Evolutionary conservation across 352 stramenopile genomes (phyloP).

Genomic region (Pythium rishiriense): DNA sequence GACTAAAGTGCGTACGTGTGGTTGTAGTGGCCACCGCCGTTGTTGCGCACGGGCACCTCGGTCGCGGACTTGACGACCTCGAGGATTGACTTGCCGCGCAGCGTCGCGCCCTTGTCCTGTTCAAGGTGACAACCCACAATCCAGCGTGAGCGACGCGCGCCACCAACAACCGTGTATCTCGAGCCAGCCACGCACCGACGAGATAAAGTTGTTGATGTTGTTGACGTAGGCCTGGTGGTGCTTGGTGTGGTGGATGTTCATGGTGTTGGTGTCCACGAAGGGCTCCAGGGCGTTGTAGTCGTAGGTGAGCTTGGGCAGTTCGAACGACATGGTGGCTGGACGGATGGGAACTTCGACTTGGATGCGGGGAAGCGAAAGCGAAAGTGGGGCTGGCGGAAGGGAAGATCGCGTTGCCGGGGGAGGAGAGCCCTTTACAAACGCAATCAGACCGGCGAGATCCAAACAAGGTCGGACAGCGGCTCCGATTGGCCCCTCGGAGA

Average conservation of each 20-base stretch:
- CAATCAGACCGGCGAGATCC: conserved; percentile 6
- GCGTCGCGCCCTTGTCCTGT: conserved; percentile 59
- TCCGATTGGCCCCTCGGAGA: conserved; percentile 15
- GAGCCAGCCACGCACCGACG: conserved; percentile 51
- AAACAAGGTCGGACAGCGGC: conserved; percentile 13
- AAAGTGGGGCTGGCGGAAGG: conserved; percentile 33
- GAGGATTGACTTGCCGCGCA: conserved; percentile 36
- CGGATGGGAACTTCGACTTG: conserved; percentile 12
- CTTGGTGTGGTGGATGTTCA: conserved; percentile 65
- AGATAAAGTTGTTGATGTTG: conserved; percentile 91
- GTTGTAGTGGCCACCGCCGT: conserved; percentile 43
- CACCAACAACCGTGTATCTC: no score
- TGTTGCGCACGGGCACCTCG: conserved; percentile 36
- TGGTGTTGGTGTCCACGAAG: conserved; percentile 49
- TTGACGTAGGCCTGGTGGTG: conserved; percentile 58
- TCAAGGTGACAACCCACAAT: neutral
- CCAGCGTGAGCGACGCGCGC: neutral
- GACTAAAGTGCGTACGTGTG: conserved; percentile 17
- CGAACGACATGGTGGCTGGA: conserved; percentile 31
- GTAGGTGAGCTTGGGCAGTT: conserved; percentile 47
- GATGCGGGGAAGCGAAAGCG: conserved; percentile 30
- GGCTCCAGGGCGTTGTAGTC: conserved; percentile 57
- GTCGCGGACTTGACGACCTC: conserved; percentile 35
- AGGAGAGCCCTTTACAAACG: no score
- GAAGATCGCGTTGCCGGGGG: no score